Base-by-base conservation (phyloP, 306 rosid genomes). In the Hylodesmum podocarpum region DNA sequence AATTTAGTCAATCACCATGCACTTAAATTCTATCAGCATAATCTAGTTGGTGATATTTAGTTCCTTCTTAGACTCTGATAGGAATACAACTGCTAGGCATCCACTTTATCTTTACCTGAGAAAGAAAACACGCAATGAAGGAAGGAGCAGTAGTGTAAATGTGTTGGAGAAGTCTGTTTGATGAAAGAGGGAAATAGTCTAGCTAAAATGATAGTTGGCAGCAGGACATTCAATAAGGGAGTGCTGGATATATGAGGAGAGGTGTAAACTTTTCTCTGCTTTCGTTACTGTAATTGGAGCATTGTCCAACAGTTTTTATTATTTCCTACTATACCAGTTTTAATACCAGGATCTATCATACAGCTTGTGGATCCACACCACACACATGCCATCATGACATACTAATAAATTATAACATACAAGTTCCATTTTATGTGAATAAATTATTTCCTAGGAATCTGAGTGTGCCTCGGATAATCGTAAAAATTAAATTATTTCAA, bases 1-100 rank as follows among this genome's bases (percentile, higher is more conserved):
- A 66, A 66, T 47, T 53, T 77, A 54, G 22, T 70, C 40, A 43
- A 72, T 73, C 40, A 21, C 27, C 63, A 74, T 24, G 43, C 49
- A 69, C 49, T 59, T 71, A 12, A 51, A 58, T 33, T 66, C 67
- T 27, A 75, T 27, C 31, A 55, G 13, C 65, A 66, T 4, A 27
- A 65, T 36, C 19, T 43, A 46, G 50, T 57, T 29, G 61, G 3
- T 9, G 11, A 81, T 66, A 21, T 67, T 49, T 28, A 19, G 66
- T 36, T 21, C 14, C 67, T 28, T 18, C 66, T 43, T 15, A 15
- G 50, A 14, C 24, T 43, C 9, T 28, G 6, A 24, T 41, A 0
- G 15, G 12, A 14, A 66, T 40, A 14, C 37, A 41, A 22, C 72
- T 62, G 28, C 4, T 19, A 29, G 47, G 29, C 29, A 3, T 62